Base-by-base conservation (phyloP, 2,329 filamentous ascomycete genomes). In the Acrocalymma vagum region DNA sequence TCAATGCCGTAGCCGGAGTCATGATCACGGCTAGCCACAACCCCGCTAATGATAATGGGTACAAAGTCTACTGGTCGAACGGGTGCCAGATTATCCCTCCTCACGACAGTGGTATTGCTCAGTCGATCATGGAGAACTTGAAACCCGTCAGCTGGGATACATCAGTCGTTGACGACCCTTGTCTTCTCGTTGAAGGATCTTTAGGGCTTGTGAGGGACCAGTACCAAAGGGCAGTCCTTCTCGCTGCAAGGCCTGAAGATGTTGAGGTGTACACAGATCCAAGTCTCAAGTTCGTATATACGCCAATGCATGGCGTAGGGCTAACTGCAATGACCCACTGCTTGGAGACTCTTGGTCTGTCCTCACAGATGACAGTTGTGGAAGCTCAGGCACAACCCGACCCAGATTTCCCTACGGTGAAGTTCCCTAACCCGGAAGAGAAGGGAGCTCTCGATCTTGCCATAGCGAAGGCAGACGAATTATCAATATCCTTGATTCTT, bases 11-110 rank as follows among this genome's bases (percentile, higher is more conserved):
- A 4, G 83, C 80, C 28, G 83, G 83, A 14, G 72, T 86, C 20
- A 86, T 86, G 82, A 76, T 86, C 24, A 86, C 83, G 10, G 83
- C 83, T 21, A 84, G 81, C 55, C 82, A 85, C 63, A 86, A 86
- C 52, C 82, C 83, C 10, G 78, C 81, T 29, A 72, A 78, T 52
- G 82, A 86, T 59, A 86, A 86, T 58, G 83, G 83, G 14, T 86
- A 86, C 68, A 86, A 86, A 67, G 83, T 86, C 7, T 86, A 86
- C 67, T 84, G 80, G 72, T 73, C 72, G 11, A 85, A 85, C 56
- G 83, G 82, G 3, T 83, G 81, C 55, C 83, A 86, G 60, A 86
- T 86, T 50, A 84, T 85, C 37, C 77, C 81, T 8, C 83, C 83
- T 3, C 78, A 81, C 47, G 83, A 86, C 51, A 69, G 58, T 14